phyloP scores from a whole-genome alignment of 2,329 filamentous ascomycete genomes.

The Triangularia verruculosa region DNA sequence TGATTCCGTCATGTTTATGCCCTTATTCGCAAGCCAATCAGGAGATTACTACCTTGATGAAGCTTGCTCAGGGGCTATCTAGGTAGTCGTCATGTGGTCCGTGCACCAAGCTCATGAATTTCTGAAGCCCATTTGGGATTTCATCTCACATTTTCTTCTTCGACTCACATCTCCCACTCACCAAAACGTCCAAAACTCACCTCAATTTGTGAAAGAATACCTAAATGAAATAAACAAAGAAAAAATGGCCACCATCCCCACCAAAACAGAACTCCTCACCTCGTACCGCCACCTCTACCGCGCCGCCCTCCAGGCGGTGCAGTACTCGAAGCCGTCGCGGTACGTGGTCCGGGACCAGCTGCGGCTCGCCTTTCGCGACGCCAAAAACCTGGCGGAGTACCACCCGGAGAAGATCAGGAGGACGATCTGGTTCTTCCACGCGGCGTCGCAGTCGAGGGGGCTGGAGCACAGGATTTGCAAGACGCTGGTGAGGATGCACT shows the following conservation, averaged over 20 bases:
- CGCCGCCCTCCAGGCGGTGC: constrained; percentile 64
- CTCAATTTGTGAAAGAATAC: too few relatives aligned
- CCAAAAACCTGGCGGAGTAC: constrained; percentile 38
- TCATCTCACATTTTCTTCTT: not conserved
- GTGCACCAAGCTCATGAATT: not conserved
- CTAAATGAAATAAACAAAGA: too few relatives aligned
- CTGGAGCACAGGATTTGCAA: constrained; percentile 71
- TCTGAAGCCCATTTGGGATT: not conserved
- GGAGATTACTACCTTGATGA: too few relatives aligned
- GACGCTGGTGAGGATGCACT: constrained; percentile 58
- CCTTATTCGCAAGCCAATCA: too few relatives aligned
- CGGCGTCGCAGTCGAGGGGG: constrained; percentile 60
- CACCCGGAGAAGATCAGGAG: constrained; percentile 54
- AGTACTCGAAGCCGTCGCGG: constrained; percentile 67
- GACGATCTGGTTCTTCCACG: constrained; percentile 68
- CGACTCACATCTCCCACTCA: not conserved
- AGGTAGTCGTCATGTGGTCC: not conserved
- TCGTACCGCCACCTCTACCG: constrained; percentile 71
- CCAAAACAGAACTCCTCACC: constrained; percentile 46
- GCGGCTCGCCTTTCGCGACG: constrained; percentile 57
- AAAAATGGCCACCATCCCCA: not conserved
- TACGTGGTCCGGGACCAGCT: constrained; percentile 59
- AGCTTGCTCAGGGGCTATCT: too few relatives aligned
- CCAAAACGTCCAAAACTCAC: too few relatives aligned
- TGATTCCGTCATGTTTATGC: too few relatives aligned